Evolutionary conservation across 768 basidiomycete species (phyloP).

Genomic region (Daedalea quercina): DNA sequence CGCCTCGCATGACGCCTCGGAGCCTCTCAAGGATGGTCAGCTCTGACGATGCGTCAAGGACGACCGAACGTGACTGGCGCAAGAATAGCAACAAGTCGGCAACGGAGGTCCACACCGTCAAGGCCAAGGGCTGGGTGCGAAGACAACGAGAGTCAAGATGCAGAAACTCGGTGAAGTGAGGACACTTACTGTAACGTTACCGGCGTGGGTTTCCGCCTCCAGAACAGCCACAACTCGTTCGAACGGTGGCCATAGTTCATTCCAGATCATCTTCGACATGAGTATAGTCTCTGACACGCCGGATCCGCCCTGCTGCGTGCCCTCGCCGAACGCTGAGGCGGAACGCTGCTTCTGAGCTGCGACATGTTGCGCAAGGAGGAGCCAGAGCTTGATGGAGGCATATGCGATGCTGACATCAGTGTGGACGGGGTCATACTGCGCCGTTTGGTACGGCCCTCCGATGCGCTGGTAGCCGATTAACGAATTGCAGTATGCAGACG

Average conservation of each 20-base stretch:
- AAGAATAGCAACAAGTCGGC: conserved; percentile 63
- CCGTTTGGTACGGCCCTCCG: conserved; percentile 27
- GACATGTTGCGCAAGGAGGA: conserved; percentile 38
- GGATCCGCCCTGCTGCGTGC: background rate
- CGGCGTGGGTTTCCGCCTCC: conserved; percentile 39
- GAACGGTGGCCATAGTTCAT: conserved; percentile 71
- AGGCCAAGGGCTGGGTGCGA: conserved; percentile 40
- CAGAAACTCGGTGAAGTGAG: no score
- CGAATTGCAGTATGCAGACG: conserved; percentile 37
- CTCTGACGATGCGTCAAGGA: conserved; percentile 47
- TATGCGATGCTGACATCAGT: conserved; percentile 65
- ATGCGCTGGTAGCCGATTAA: conserved; percentile 28
- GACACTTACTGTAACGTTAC: conserved; percentile 22
- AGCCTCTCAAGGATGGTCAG: conserved; percentile 44
- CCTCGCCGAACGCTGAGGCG: background rate
- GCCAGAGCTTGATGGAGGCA: conserved; percentile 64
- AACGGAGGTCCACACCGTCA: conserved; percentile 51
- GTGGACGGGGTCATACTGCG: conserved; percentile 34
- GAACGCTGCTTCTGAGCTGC: background rate
- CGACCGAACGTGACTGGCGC: conserved; percentile 45
- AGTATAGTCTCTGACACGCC: background rate
- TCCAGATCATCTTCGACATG: conserved; percentile 50
- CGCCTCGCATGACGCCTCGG: conserved; percentile 37
- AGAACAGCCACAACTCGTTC: conserved; percentile 45
- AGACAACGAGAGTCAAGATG: background rate